Percentiles rank a stretch among this genome's conserved stretches.
Evolutionary conservation across 2,329 filamentous ascomycete genomes (phyloP).

Genomic region (Pseudocercospora fuligena): DNA sequence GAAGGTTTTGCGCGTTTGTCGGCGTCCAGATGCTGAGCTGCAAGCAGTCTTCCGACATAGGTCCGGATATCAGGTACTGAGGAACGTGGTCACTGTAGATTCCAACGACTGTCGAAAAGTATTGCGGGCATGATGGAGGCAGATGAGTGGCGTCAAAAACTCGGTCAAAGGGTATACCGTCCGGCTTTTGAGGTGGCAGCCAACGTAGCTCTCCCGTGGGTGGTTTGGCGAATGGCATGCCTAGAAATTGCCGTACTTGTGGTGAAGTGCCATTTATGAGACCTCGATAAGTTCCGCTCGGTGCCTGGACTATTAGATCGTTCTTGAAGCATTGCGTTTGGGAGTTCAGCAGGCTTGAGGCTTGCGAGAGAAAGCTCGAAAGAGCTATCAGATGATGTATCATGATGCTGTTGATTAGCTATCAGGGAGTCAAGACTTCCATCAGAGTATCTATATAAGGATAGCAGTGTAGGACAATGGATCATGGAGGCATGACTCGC

Average conservation of each 20-base stretch:
- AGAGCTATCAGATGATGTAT: not conserved
- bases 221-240: slow-evolving; percentile 6
- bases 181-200: not conserved
- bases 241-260: slow-evolving; percentile 2
- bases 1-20: slow-evolving; percentile 9
- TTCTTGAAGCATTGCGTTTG: not conserved
- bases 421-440: not conserved
- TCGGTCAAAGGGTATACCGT: not conserved
- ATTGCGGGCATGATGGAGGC: slow-evolving; percentile 34
- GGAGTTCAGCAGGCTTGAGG: not conserved
- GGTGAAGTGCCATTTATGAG: slow-evolving; percentile 7
- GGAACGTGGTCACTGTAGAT: slow-evolving; percentile 1
- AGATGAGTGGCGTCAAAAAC: slow-evolving; percentile 25
- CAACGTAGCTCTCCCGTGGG: not conserved
- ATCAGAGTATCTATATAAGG: not conserved
- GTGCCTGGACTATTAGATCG: slow-evolving; percentile 2
- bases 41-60: slow-evolving; percentile 16
- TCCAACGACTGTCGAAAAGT: slow-evolving; percentile 20
- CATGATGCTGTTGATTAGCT: not conserved
- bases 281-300: not conserved
- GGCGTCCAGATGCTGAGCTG: slow-evolving; percentile 20
- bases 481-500: not conserved
- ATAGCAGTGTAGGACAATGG: not conserved
- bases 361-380: not conserved
- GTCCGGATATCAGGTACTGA: not conserved